Conservation (phyloP, 2,329 filamentous ascomycete species). For the Fusarium graminum region DNA sequence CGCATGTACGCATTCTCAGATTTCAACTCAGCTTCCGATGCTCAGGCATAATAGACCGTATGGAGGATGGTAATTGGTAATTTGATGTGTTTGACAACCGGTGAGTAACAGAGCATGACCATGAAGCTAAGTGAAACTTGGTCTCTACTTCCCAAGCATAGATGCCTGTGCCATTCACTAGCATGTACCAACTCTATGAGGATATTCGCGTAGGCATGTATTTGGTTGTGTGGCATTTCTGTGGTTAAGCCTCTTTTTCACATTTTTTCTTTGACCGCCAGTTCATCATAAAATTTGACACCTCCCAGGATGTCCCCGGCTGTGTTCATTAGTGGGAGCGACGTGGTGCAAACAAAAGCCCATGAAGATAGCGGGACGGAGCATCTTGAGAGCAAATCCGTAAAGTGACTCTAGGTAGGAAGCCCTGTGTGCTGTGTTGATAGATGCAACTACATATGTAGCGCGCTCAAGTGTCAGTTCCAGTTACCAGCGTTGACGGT, state of each 20-base stretch:
- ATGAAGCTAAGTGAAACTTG: conserved; percentile 29
- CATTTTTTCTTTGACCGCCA: conserved; percentile 60
- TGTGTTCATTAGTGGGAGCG: conserved; percentile 37
- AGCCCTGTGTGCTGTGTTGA: conserved; percentile 22
- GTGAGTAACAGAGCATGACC: conserved; percentile 33
- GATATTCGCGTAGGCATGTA: conserved; percentile 24
- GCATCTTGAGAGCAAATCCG: conserved; percentile 21
- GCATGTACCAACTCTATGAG: conserved; percentile 21
- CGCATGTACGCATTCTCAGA: conserved; percentile 22
- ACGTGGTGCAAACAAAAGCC: conserved; percentile 42
- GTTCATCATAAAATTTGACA: conserved; percentile 54
- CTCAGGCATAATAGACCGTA: conserved; percentile 17
- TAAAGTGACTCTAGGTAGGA: conserved; percentile 18
- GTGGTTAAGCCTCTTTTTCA: conserved; percentile 30
- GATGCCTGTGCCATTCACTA: conserved; percentile 25
- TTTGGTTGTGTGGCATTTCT: conserved; percentile 31
- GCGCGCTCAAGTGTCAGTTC: background rate
- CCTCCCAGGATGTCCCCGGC: conserved; percentile 44
- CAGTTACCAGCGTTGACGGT: conserved; percentile 9
- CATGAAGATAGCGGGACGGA: conserved; percentile 28
- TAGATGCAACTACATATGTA: conserved; percentile 5
- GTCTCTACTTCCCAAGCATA: conserved; percentile 10
- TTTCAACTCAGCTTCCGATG: conserved; percentile 9
- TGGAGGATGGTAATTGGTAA: conserved; percentile 32
- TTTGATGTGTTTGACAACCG: conserved; percentile 30